Conservation (phyloP, 2,329 filamentous ascomycete genomes). For the Fusarium hainanense region DNA sequence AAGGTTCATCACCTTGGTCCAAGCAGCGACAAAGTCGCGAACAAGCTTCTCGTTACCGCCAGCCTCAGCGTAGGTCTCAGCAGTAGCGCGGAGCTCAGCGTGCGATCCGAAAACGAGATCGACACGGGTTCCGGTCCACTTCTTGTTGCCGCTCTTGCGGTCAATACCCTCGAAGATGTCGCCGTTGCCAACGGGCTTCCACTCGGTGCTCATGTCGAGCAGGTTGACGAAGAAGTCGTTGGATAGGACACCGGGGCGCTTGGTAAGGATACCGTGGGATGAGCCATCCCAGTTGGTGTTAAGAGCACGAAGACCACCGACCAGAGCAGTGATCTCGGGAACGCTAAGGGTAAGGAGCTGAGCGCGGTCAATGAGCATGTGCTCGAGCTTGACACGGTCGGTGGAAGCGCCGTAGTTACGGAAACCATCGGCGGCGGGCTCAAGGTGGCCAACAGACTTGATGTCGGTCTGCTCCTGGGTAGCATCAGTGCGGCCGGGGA, state of each 20-base stretch:
- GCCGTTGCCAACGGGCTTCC: constrained; percentile 59
- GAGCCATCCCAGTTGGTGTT: constrained; percentile 79
- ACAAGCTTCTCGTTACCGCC: constrained; percentile 73
- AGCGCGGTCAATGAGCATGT: constrained; percentile 77
- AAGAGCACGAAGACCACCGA: constrained; percentile 77
- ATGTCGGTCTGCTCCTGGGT: constrained; percentile 77
- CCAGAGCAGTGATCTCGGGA: constrained; percentile 75
- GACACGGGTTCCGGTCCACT: constrained; percentile 75
- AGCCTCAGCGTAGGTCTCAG: constrained; percentile 74
- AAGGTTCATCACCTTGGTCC: constrained; percentile 79
- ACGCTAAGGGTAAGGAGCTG: constrained; percentile 76
- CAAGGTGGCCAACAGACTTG: constrained; percentile 71
- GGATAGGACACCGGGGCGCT: constrained; percentile 73
- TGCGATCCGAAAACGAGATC: constrained; percentile 80
- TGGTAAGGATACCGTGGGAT: constrained; percentile 74
- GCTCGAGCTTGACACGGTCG: constrained; percentile 71
- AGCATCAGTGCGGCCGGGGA: constrained; percentile 77
- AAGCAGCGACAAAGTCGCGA: constrained; percentile 76
- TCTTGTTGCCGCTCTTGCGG: constrained; percentile 73
- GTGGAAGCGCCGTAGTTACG: constrained; percentile 79
- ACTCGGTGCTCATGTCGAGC: constrained; percentile 73
- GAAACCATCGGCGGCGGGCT: constrained; percentile 79
- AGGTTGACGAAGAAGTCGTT: constrained; percentile 88
- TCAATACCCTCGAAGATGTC: constrained; percentile 74
- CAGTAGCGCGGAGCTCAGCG: constrained; percentile 75